Evolutionary conservation across 2,329 filamentous ascomycete species (phyloP).

Genomic region (Fonsecaea erecta): DNA sequence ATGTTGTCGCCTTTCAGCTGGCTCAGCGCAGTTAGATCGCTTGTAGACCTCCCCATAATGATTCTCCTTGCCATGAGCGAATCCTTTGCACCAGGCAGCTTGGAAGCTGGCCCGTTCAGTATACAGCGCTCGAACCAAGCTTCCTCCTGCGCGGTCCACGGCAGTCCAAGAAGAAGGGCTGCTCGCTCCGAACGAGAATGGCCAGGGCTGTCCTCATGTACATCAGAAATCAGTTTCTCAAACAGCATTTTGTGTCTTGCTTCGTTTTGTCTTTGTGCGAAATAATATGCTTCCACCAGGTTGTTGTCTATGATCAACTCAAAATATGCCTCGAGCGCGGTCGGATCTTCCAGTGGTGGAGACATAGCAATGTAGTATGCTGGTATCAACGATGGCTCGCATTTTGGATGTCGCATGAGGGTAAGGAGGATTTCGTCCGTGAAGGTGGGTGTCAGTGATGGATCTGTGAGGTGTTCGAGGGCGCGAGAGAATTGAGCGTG

Average conservation of each 20-base stretch:
- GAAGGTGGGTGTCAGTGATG: constrained; percentile 74
- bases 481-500: constrained; percentile 60
- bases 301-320: constrained; percentile 69
- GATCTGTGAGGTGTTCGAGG: constrained; percentile 76
- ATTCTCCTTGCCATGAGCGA: constrained; percentile 75
- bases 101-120: constrained; percentile 66
- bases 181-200: constrained; percentile 59
- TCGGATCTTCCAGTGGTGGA: constrained; percentile 69
- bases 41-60: constrained; percentile 61
- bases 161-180: constrained; percentile 72
- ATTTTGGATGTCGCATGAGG: constrained; percentile 58
- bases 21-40: constrained; percentile 43
- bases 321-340: constrained; percentile 70
- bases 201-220: constrained; percentile 53
- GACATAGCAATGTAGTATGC: constrained; percentile 79
- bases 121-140: constrained; percentile 74
- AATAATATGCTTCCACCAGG: constrained; percentile 74
- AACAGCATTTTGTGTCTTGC: constrained; percentile 68
- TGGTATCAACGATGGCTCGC: constrained; percentile 69
- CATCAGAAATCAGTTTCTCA: constrained; percentile 65
- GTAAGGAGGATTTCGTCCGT: constrained; percentile 81
- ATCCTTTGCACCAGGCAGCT: constrained; percentile 69
- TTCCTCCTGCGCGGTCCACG: constrained; percentile 73
- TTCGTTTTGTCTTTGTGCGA: constrained; percentile 68
- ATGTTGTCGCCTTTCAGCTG: constrained; percentile 49